Evolutionary conservation across 306 rosid genomes (phyloP).

Genomic region (Cicer cuneatum): DNA sequence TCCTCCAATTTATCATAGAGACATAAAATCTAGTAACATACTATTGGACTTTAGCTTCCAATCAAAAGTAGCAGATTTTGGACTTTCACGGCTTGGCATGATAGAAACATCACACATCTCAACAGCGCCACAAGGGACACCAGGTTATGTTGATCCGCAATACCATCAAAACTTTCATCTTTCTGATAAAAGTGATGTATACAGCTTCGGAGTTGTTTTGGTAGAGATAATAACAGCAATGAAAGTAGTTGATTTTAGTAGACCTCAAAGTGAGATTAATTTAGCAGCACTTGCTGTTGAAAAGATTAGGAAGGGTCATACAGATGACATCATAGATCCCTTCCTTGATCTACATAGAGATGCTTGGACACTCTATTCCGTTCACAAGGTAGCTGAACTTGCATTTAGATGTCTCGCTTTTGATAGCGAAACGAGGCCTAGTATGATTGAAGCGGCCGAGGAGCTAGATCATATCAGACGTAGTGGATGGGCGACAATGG

Average conservation of each 20-base stretch:
- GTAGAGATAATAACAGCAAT: constrained; percentile 86
- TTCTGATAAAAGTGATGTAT: constrained; percentile 93
- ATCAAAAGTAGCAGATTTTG: constrained; percentile 96
- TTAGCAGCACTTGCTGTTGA: constrained; percentile 96
- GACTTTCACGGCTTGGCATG: constrained; percentile 95
- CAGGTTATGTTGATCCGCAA: constrained; percentile 95
- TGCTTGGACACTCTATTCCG: constrained; percentile 95
- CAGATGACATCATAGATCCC: constrained; percentile 86
- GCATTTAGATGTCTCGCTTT: constrained; percentile 97
- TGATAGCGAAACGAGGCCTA: constrained; percentile 89
- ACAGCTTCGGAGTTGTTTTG: constrained; percentile 92
- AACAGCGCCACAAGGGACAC: constrained; percentile 98
- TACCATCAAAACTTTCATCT: constrained; percentile 97
- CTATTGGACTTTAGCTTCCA: constrained; percentile 75
- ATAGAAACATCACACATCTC: constrained; percentile 85
- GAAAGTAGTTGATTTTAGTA: constrained; percentile 85
- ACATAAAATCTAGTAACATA: constrained; percentile 89
- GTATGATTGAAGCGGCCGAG: constrained; percentile 93
- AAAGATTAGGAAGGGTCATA: constrained; percentile 74
- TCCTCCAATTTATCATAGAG: constrained; percentile 96
- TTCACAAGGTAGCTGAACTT: constrained; percentile 90
- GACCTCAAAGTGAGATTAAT: constrained; percentile 78
- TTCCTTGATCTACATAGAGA: constrained; percentile 83
- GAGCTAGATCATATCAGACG: constrained; percentile 73
- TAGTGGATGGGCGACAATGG: constrained; percentile 80